Evolutionary conservation across 257 asterid genomes (phyloP), one percentile per base, ranked within the genome.

Genomic region (Ocimum tenuiflorum): DNA sequence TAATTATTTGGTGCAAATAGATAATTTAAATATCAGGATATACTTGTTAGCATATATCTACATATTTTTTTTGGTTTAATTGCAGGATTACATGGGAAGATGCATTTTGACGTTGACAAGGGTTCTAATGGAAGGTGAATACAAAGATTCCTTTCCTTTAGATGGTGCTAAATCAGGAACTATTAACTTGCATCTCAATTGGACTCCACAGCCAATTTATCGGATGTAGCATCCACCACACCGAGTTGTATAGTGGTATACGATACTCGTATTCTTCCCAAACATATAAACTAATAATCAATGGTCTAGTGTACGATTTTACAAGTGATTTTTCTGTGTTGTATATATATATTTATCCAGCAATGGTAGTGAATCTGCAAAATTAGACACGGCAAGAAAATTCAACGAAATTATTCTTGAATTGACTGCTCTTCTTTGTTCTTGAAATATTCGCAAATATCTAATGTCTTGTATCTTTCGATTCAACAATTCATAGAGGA

Each of bases 71-170:
- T 13, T 4, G 6, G 3, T n/a, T n/a, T n/a, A n/a, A n/a, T 3
- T 75, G 79, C 91, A 94, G 99, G 96, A 90, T 77, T 83, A 78
- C 27, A 90, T 94, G 96, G 99, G 99, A 57, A 81, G 85, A 57
- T 86, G 95, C 85, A 94, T 90, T 78, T 59, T 94, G 72, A 94
- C 99, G 15, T 68, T 90, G 75, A 90, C 99, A 61, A 91, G 86
- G 77, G 99, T 85, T 59, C 50, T 94, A 54, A 19, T 94, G 74
- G 97, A 94, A 82, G 91, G 88, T 9, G 97, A 94, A 77, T 90
- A 81, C 62, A 76, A 81, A 70, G 99, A 86, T 7, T 58, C 67
- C 60, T 79, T 85, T 38, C 80, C 85, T 6, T 70, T 94, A 7
- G 97, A 94, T 24, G 88, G 86, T 5, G 95, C 87, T 4, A 88